phyloP scores from a whole-genome alignment of 2,329 filamentous ascomycete genomes.

The Uncinocarpus reesii region DNA sequence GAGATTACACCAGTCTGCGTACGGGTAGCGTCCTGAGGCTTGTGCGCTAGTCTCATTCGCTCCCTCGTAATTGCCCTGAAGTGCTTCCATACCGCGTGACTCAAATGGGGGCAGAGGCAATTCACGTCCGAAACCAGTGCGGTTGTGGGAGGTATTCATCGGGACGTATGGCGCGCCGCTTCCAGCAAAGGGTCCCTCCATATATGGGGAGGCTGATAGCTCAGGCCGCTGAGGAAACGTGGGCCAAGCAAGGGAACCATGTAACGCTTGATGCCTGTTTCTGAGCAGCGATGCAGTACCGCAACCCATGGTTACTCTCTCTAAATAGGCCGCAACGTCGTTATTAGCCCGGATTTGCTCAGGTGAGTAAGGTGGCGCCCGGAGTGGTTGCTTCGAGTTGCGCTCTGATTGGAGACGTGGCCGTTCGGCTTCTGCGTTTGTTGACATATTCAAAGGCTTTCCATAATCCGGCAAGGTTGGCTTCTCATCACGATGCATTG shows the following conservation, averaged over 20 bases:
- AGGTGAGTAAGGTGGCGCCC: background rate
- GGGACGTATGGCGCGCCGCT: background rate
- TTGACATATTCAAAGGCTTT: background rate
- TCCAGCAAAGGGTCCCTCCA: constrained; percentile 1
- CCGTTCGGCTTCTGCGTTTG: background rate
- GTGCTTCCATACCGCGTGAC: too few relatives aligned
- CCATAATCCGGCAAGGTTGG: background rate
- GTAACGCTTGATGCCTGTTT: background rate
- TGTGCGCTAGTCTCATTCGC: too few relatives aligned
- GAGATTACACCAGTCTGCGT: too few relatives aligned
- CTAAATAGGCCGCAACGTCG: too few relatives aligned
- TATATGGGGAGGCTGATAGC: background rate
- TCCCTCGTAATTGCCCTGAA: too few relatives aligned
- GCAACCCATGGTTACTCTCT: background rate
- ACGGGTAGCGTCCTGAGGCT: too few relatives aligned
- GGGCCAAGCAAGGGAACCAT: background rate
- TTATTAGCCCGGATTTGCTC: background rate
- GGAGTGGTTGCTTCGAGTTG: too few relatives aligned
- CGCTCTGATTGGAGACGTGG: background rate
- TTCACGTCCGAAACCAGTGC: background rate
- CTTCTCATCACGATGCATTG: constrained; percentile 1
- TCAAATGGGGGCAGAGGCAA: too few relatives aligned
- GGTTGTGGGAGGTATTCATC: background rate
- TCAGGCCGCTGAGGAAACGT: background rate
- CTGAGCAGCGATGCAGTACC: background rate